phyloP scores from a whole-genome alignment of 768 basidiomycete species.

The Boletus rubroflammeus region DNA sequence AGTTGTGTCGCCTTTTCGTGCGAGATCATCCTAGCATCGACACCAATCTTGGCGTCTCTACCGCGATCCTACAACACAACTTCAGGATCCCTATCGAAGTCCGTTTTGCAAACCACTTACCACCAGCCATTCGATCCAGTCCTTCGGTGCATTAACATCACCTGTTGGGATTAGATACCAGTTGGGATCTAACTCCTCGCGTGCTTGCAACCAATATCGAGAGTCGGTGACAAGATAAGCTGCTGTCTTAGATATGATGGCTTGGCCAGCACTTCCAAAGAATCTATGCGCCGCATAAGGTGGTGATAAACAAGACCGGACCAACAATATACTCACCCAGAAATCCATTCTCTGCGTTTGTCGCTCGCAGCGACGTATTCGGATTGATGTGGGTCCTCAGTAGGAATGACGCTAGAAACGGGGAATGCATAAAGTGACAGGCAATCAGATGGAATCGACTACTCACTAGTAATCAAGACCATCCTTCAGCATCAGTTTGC shows the following conservation, averaged over 20 bases:
- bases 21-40: conserved; percentile 82
- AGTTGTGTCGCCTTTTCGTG: conserved; percentile 65
- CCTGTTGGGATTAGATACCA: conserved; percentile 70
- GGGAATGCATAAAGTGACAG: conserved; percentile 7
- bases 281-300: conserved; percentile 42
- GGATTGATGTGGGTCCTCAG: conserved; percentile 79
- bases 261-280: conserved; percentile 65
- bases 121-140: conserved; percentile 79
- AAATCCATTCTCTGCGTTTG: conserved; percentile 74
- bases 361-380: conserved; percentile 78
- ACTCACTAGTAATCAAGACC: conserved; percentile 75
- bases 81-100: conserved; percentile 1
- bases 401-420: conserved; percentile 61
- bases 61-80: conserved; percentile 34
- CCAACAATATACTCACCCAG: conserved; percentile 50
- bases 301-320: conserved; percentile 23
- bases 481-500: conserved; percentile 65
- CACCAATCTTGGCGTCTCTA: conserved; percentile 57
- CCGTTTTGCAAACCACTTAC: conserved; percentile 34
- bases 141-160: conserved; percentile 47
- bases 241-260: conserved; percentile 58
- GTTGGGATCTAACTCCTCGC: conserved; percentile 62
- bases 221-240: conserved; percentile 81
- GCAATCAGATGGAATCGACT: neutral
- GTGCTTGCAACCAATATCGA: conserved; percentile 80